These are phyloP conservation scores for Plenodomus tracheiphilus DNA, from an alignment of 2,329 filamentous ascomycete species.

Conservation along the genomic window DNA sequence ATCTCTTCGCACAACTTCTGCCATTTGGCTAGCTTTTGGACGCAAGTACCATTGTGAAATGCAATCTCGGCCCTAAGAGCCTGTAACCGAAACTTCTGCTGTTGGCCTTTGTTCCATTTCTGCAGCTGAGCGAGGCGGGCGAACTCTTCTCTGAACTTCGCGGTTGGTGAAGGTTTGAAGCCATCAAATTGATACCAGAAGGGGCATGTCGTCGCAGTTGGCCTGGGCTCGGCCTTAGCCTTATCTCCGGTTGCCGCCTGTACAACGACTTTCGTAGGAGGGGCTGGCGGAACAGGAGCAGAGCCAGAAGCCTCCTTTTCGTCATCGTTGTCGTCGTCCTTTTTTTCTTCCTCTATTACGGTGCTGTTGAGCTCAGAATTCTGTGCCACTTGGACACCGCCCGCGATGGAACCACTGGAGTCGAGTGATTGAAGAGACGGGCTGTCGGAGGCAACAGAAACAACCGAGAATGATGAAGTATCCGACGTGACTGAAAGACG, in stretches of 20 bases:
- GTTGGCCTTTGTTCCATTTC: slow-evolving; percentile 6
- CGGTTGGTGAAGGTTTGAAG: slow-evolving; percentile 18
- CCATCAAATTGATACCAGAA: slow-evolving; percentile 21
- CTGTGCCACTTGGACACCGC: not conserved
- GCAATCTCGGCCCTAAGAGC: slow-evolving; percentile 25
- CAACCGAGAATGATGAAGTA: slow-evolving; percentile 18
- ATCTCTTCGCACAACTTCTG: slow-evolving; percentile 32
- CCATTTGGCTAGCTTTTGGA: slow-evolving; percentile 23
- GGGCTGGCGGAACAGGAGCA: not conserved
- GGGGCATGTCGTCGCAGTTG: slow-evolving; percentile 1
- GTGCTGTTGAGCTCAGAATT: not conserved
- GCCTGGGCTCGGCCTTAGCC: not conserved
- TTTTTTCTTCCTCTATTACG: not conserved
- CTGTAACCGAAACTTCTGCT: slow-evolving; percentile 4
- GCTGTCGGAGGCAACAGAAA: slow-evolving; percentile 17
- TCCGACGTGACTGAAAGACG: slow-evolving; percentile 19
- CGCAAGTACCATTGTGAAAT: slow-evolving; percentile 19
- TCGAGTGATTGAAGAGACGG: slow-evolving; percentile 8
- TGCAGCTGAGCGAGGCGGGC: slow-evolving; percentile 17
- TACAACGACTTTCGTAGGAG: not conserved
- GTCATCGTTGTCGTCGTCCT: no score
- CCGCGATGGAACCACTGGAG: not conserved
- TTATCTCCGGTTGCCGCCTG: not conserved
- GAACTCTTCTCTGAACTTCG: slow-evolving; percentile 24
- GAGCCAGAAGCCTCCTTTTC: not conserved